Conservation (phyloP, 2,329 filamentous ascomycete species). For the Curvularia hawaiiensis region DNA sequence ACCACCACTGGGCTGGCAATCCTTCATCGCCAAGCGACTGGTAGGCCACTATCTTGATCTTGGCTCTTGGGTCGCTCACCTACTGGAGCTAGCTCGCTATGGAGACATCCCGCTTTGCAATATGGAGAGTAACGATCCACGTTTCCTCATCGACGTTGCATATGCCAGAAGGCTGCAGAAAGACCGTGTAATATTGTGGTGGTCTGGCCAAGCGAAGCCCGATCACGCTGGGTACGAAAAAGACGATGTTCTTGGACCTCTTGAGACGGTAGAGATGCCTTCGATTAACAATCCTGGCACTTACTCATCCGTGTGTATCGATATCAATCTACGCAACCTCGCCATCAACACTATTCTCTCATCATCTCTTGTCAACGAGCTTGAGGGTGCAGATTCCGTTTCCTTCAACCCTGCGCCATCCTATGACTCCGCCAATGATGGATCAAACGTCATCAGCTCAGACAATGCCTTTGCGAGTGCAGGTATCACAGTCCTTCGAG, state of each 20-base stretch:
- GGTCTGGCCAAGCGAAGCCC: slow-evolving; percentile 83
- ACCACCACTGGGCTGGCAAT: slow-evolving; percentile 92
- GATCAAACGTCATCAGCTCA: slow-evolving; percentile 73
- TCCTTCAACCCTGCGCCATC: slow-evolving; percentile 76
- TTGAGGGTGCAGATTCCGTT: slow-evolving; percentile 86
- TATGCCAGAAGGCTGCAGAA: slow-evolving; percentile 89
- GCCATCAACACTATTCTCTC: slow-evolving; percentile 98
- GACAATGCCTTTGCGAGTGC: slow-evolving; percentile 94
- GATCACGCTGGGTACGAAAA: slow-evolving; percentile 96
- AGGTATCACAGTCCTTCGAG: slow-evolving; percentile 85
- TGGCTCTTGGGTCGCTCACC: slow-evolving; percentile 88
- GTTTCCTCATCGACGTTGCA: slow-evolving; percentile 93
- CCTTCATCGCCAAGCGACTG: slow-evolving; percentile 82
- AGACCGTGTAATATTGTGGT: slow-evolving; percentile 96
- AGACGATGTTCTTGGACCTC: slow-evolving; percentile 81
- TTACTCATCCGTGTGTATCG: slow-evolving; percentile 95
- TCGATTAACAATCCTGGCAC: slow-evolving; percentile 91
- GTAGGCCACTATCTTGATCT: slow-evolving; percentile 90
- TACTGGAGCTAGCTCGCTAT: slow-evolving; percentile 86
- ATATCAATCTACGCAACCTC: slow-evolving; percentile 90
- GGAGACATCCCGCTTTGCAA: slow-evolving; percentile 96
- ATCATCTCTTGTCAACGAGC: slow-evolving; percentile 93
- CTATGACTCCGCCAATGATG: slow-evolving; percentile 65
- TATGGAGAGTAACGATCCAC: slow-evolving; percentile 89
- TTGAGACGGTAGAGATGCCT: slow-evolving; percentile 91